Base-by-base conservation (phyloP, 805 yeast species). In the Candida broadrunensis region DNA sequence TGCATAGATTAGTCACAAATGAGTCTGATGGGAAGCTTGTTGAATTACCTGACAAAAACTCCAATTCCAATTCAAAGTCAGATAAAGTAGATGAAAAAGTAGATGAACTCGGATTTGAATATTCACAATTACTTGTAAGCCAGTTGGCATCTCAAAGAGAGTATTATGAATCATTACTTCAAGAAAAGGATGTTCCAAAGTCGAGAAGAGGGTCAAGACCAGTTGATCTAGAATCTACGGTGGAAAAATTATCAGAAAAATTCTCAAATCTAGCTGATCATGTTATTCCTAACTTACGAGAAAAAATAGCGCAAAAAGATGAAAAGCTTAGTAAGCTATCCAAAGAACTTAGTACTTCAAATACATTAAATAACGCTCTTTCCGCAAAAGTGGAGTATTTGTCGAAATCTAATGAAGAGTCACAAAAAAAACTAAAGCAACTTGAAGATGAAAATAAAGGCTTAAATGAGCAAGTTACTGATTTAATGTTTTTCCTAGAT, bases 1-100 rank as follows among this genome's bases (percentile, higher is more conserved):
- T 89, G 8, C 97, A 89, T 60, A 62, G 97, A 37, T 64, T 89
- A 33, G 75, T 89, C 3, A 88, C 89, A 45, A 88, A 87, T 60
- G 90, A 86, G 57, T 73, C 83, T 0, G 97, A 89, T 57, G 97
- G 97, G 0, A 90, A 90, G 51, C 62, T 90, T 24, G 96, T 89
- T 2, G 97, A 89, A 58, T 68, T 88, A 12, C 70, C 74, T 0
- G 73, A 67, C 20, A 70, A 69, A 38, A 39, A 35, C 9, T 21
- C 24, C 6, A 21, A 6, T 21, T 21, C 24, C 6, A 21, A 21
- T 21, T 30, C 38, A 5, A 46, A 37, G 24, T 37, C 44, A 9
- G 36, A 21, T 11, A 19, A 14, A 29, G 50, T 42, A 2, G 43
- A 46, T 13, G 55, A 47, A n/a, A 75, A 56, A 68, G 77, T 67